These are phyloP conservation scores for Aspergillus tubingensis DNA, from an alignment of 2,329 filamentous ascomycete species.

Conservation along the genomic window DNA sequence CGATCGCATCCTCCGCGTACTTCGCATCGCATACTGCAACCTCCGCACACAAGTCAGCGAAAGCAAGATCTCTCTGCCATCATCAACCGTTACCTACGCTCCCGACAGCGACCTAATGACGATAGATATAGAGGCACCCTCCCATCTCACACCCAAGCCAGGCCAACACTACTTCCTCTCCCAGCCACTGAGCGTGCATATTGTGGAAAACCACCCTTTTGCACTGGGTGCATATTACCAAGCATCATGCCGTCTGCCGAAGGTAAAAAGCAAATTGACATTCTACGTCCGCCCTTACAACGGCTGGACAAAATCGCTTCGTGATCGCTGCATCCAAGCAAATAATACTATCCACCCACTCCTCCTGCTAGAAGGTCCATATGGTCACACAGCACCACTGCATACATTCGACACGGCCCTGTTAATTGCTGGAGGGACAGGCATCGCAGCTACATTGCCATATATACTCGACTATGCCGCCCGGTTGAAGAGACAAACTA, in stretches of 20 bases:
- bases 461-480: slow-evolving; percentile 29
- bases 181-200: slow-evolving; percentile 38
- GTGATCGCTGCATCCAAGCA: slow-evolving; percentile 32
- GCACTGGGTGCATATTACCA: slow-evolving; percentile 28
- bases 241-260: no score
- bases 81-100: background rate
- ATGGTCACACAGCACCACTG: slow-evolving; percentile 43
- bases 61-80: background rate
- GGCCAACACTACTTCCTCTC: slow-evolving; percentile 55
- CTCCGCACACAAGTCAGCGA: slow-evolving; percentile 24
- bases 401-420: slow-evolving; percentile 51
- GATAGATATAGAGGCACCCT: background rate
- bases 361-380: slow-evolving; percentile 48
- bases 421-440: slow-evolving; percentile 42
- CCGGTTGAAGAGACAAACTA: background rate
- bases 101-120: background rate
- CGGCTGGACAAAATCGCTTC: slow-evolving; percentile 1
- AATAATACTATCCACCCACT: slow-evolving; percentile 43
- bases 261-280: slow-evolving; percentile 19
- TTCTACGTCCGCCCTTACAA: slow-evolving; percentile 36
- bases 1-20: slow-evolving; percentile 37
- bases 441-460: slow-evolving; percentile 41
- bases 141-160: background rate
- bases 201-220: slow-evolving; percentile 55
- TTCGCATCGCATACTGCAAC: slow-evolving; percentile 44